phyloP scores from a whole-genome alignment of 768 basidiomycete species.

The Xerocomus potaroensis region DNA sequence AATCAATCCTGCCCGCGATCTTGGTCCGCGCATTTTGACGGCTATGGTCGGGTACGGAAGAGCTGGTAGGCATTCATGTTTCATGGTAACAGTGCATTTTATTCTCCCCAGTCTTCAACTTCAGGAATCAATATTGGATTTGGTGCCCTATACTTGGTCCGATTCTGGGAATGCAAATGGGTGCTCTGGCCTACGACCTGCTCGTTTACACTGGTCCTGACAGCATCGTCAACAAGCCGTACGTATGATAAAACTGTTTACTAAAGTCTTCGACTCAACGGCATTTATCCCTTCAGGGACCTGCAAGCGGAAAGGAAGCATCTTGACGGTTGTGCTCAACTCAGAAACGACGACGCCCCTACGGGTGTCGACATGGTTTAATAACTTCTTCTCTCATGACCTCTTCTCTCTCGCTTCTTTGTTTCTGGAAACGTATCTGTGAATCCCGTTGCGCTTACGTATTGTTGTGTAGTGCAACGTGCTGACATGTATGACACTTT shows the following conservation, averaged over 20 bases:
- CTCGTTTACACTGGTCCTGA: conserved; percentile 56
- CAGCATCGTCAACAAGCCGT: conserved; percentile 53
- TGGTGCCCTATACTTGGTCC: conserved; percentile 64
- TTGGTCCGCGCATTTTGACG: conserved; percentile 65
- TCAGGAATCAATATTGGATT: conserved; percentile 62
- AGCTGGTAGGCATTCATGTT: conserved; percentile 35
- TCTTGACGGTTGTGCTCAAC: conserved; percentile 7
- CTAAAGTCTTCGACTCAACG: background rate
- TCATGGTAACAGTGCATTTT: background rate
- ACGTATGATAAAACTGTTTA: conserved; percentile 2
- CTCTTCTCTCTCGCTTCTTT: background rate
- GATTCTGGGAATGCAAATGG: conserved; percentile 54
- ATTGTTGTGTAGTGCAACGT: background rate
- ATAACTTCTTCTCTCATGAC: background rate
- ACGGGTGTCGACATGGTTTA: conserved; percentile 7
- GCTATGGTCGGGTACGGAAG: conserved; percentile 71
- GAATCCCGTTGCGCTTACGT: background rate
- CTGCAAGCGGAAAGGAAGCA: conserved; percentile 14
- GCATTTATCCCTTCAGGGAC: conserved; percentile 7
- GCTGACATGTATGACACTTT: no score
- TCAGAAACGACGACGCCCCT: background rate
- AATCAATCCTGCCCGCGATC: conserved; percentile 68
- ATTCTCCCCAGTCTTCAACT: conserved; percentile 20
- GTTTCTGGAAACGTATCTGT: background rate
- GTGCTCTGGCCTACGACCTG: conserved; percentile 53